A percentile compares a stretch with the other conserved stretches of the same genome.
Conservation (phyloP, 257 asterid genomes). For the Solanum pinnatisectum region DNA sequence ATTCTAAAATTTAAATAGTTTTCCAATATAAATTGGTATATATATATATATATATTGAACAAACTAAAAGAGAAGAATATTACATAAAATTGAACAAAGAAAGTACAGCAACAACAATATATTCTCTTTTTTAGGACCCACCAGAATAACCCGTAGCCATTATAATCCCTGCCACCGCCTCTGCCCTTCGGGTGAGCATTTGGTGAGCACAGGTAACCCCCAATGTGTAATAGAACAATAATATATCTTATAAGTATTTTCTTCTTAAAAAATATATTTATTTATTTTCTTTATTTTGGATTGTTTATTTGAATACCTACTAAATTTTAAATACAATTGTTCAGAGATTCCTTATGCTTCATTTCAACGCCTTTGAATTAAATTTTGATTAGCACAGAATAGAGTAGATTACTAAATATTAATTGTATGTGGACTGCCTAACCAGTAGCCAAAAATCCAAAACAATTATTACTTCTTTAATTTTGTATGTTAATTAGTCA, state of each 20-base stretch:
- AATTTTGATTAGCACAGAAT: neutral
- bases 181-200: too few relatives aligned
- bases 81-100: neutral
- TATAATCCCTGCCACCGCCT: fast-evolving
- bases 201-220: too few relatives aligned
- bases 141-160: too few relatives aligned
- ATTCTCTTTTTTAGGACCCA: too few relatives aligned
- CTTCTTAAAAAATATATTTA: neutral
- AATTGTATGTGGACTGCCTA: neutral
- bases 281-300: neutral
- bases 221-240: too few relatives aligned
- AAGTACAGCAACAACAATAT: neutral
- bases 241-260: neutral
- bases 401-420: neutral
- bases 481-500: neutral
- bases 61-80: neutral
- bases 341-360: neutral
- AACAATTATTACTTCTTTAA: neutral
- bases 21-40: neutral
- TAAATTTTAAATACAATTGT: neutral
- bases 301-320: neutral
- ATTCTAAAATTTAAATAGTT: neutral
- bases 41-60: neutral
- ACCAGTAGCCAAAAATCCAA: neutral
- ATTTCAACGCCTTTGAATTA: neutral